Conservation (phyloP, 1,284 basidiomycete genomes). For the Ustilago crameri region DNA sequence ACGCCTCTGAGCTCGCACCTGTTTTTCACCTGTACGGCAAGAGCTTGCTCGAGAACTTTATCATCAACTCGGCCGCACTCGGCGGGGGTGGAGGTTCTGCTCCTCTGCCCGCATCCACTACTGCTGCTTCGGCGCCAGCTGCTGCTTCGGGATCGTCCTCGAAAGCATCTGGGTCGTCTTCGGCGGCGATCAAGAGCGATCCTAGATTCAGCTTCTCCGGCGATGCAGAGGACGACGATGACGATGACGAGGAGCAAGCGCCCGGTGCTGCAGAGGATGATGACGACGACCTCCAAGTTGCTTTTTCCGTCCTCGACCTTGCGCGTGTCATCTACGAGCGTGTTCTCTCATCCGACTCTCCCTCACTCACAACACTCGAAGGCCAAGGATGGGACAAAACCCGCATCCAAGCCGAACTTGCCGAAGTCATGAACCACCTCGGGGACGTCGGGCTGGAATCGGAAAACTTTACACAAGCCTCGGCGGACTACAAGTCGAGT, state of each 20-base stretch:
- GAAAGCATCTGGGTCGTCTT: conserved; percentile 25
- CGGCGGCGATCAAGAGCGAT: conserved; percentile 34
- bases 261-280: conserved; percentile 43
- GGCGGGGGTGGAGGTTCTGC: conserved; percentile 54
- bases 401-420: conserved; percentile 55
- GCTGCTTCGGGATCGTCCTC: conserved; percentile 15
- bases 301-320: conserved; percentile 63
- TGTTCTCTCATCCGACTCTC: conserved; percentile 25
- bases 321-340: conserved; percentile 62
- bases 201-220: conserved; percentile 60
- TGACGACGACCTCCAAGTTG: conserved; percentile 62
- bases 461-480: conserved; percentile 67
- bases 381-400: conserved; percentile 45
- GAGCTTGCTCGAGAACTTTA: conserved; percentile 61
- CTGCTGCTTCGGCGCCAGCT: conserved; percentile 11
- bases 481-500: conserved; percentile 56
- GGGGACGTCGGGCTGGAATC: conserved; percentile 65
- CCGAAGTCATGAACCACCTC: conserved; percentile 66
- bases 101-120: conserved; percentile 27
- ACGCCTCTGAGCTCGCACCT: conserved; percentile 60
- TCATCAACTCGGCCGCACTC: conserved; percentile 61
- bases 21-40: conserved; percentile 64
- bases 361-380: conserved; percentile 49
- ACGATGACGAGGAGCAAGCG: conserved; percentile 43
- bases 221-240: conserved; percentile 58